Conservation (phyloP, 257 asterid genomes). For the Solanum gracilifrons region DNA sequence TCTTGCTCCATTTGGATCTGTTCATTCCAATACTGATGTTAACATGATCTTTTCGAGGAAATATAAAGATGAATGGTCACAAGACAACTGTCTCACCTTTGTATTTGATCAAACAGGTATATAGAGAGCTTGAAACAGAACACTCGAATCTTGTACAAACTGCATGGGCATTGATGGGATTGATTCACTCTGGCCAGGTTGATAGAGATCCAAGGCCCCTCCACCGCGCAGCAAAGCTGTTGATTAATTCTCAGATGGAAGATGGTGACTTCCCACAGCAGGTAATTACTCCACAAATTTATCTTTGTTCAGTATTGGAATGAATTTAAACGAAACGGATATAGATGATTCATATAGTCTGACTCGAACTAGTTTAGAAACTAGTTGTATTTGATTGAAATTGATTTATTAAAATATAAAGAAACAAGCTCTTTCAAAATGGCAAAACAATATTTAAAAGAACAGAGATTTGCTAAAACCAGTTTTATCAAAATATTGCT, state of each 20-base stretch:
- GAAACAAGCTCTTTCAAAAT: neutral
- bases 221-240: constrained; percentile 53
- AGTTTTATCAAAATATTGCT: neutral
- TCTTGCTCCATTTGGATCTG: neutral
- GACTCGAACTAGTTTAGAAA: neutral
- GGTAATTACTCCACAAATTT: constrained; percentile 11
- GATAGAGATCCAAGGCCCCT: constrained; percentile 53
- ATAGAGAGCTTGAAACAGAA: constrained; percentile 39
- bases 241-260: constrained; percentile 70
- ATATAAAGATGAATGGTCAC: neutral
- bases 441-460: neutral
- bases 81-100: neutral
- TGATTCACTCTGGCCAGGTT: constrained; percentile 59
- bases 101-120: constrained; percentile 27
- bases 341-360: neutral
- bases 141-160: constrained; percentile 72
- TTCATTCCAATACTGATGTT: too few relatives aligned
- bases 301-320: neutral
- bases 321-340: neutral
- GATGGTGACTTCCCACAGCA: constrained; percentile 76
- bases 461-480: neutral
- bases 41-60: neutral
- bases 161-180: constrained; percentile 76
- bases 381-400: neutral
- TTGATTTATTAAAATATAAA: neutral